Evolutionary conservation across 768 basidiomycete genomes (phyloP).

Genomic region (Collybia mongolica): DNA sequence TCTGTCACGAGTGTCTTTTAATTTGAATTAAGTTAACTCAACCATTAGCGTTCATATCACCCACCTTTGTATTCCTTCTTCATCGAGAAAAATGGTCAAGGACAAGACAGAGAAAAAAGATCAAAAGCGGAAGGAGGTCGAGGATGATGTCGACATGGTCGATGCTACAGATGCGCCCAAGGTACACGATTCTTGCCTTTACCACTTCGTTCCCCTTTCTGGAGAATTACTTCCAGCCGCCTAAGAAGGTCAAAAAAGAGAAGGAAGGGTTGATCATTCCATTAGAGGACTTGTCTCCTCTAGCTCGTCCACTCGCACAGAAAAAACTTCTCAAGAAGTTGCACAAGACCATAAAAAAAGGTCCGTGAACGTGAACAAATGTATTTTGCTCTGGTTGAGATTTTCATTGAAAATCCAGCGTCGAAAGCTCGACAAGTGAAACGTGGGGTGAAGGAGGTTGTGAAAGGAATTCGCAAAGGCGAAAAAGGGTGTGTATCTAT

Average conservation of each 20-base stretch:
- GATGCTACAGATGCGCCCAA: conserved; percentile 28
- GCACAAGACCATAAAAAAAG: conserved; percentile 93
- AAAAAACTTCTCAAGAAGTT: conserved; percentile 94
- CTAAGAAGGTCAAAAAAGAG: conserved; percentile 65
- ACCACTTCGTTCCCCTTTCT: conserved; percentile 7
- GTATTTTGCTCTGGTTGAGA: background rate
- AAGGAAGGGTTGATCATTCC: conserved; percentile 68
- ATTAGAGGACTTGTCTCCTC: conserved; percentile 84
- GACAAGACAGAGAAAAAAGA: conserved; percentile 79
- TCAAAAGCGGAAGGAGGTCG: conserved; percentile 58
- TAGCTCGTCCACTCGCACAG: conserved; percentile 90
- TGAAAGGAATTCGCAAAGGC: conserved; percentile 95
- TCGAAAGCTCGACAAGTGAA: conserved; percentile 95
- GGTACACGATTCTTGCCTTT: conserved; percentile 18
- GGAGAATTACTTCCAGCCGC: conserved; percentile 25
- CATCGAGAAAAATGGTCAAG: conserved; percentile 49
- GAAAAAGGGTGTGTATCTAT: conserved; percentile 79
- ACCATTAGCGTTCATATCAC: background rate
- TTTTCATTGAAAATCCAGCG: conserved; percentile 43
- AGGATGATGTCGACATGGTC: conserved; percentile 54
- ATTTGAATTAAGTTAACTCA: background rate
- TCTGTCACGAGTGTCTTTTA: too few relatives aligned
- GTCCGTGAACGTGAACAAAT: conserved; percentile 33
- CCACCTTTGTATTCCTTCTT: background rate
- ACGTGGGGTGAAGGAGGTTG: conserved; percentile 97